Conservation (phyloP, 2,329 filamentous ascomycete species). For the Neofusicoccum ribis region DNA sequence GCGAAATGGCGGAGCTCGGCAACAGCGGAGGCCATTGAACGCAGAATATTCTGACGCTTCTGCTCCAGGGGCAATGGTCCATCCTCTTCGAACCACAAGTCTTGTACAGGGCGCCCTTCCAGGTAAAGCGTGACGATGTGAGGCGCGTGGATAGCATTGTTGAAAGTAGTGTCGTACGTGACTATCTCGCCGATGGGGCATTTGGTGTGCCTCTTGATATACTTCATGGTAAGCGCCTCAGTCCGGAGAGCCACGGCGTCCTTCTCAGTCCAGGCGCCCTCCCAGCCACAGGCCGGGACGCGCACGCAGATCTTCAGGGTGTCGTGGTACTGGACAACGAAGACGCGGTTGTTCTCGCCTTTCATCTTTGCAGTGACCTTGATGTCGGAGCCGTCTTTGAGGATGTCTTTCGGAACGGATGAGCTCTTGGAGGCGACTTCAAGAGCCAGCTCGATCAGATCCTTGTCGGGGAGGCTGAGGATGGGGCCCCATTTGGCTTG, state of each 20-base stretch:
- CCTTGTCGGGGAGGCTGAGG: not conserved
- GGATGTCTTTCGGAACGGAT: not conserved
- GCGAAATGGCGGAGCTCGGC: constrained; percentile 20
- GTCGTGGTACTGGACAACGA: not conserved
- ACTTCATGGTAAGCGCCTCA: constrained; percentile 7
- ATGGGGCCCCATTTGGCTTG: not conserved
- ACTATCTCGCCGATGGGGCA: not conserved
- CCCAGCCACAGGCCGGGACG: constrained; percentile 2
- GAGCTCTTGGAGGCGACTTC: not conserved
- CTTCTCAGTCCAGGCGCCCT: not conserved
- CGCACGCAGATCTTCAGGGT: constrained; percentile 5
- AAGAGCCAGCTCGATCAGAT: constrained; percentile 5
- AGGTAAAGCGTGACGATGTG: constrained; percentile 2
- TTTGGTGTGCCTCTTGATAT: constrained; percentile 9
- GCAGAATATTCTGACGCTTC: constrained; percentile 23
- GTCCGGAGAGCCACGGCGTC: not conserved
- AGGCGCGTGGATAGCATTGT: constrained; percentile 11
- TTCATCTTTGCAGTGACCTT: not conserved
- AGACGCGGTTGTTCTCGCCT: constrained; percentile 8
- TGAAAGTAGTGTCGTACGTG: constrained; percentile 4
- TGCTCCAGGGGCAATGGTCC: not conserved
- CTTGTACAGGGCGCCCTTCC: not conserved
- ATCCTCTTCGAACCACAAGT: not conserved
- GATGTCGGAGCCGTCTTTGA: not conserved
- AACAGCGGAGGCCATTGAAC: constrained; percentile 22